Base-by-base conservation (phyloP, 129 eudicot species). In the Flaveria robusta region DNA sequence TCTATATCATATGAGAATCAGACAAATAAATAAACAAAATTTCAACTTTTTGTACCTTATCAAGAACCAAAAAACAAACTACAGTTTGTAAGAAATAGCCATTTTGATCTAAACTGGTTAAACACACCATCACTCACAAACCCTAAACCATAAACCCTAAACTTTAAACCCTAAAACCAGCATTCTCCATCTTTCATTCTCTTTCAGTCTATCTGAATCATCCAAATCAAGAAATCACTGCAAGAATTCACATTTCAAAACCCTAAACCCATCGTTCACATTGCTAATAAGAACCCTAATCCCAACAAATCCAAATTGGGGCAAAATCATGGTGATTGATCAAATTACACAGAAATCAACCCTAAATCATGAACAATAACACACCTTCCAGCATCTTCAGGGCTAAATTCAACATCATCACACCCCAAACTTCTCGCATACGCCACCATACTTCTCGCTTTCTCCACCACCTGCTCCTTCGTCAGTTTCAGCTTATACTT, bases 321-420 rank as follows among this genome's bases (percentile, higher is more conserved):
- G 13, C 14, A 43, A 43, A 58, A 20, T n/a, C 34, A 58, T 22
- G 8, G 6, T 7, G 7, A 18, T 18, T 39, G 27, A 16, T 18
- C 51, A 39, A 37, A 9, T 6, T 16, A 65, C 11, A 65, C 23
- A 34, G 6, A 1, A 16, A 65, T 1, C 34, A 5, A 37, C 20
- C 26, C 27, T 9, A 20, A 58, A 20, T n/a, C 34, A 58, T 2
- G 7, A 16, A 10, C 3, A 19, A 72, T 12, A 71, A 13, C 43
- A 18, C 55, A 94, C 97, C 98, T 91, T 60, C 93, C 94, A 41
- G 97, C 97, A 71, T 94, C 99, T 85, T 94, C 99, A 1, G 97
- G 94, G 62, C 97, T 85, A 47, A 91, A 91, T 26, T 91, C 90
- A 42, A 94, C 89, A 68, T 94, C 97, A 20, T 78, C 13, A 73